Evolutionary conservation across 208 protist species (phyloP).

Genomic region (Leishmania gerbilli): DNA sequence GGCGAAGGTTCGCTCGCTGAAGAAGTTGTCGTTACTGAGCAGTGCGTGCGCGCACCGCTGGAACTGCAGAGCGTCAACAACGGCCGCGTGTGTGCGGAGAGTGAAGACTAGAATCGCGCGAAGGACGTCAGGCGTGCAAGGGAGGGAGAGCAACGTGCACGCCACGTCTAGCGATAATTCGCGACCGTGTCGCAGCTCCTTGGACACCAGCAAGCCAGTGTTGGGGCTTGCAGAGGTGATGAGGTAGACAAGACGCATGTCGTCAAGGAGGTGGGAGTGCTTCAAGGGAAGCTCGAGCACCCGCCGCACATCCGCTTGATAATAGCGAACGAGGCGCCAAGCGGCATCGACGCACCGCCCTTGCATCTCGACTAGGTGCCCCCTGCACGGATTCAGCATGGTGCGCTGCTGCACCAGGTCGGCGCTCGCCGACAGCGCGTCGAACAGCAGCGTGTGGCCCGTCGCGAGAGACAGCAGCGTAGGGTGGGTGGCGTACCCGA

Average conservation of each 20-base stretch:
- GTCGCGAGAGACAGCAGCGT: slow-evolving; percentile 13
- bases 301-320: slow-evolving; percentile 6
- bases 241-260: slow-evolving; percentile 24
- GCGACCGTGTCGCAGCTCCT: slow-evolving; percentile 4
- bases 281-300: slow-evolving; percentile 9
- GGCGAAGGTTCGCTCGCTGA: slow-evolving; percentile 39
- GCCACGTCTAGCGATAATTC: slow-evolving; percentile 12
- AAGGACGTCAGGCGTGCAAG: slow-evolving; percentile 29
- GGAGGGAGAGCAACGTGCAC: slow-evolving; percentile 25
- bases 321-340: slow-evolving; percentile 11
- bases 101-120: slow-evolving; percentile 28
- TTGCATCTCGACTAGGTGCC: slow-evolving; percentile 26
- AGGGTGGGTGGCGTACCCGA: slow-evolving; percentile 22
- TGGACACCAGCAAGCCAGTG: slow-evolving; percentile 10
- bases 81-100: slow-evolving; percentile 18
- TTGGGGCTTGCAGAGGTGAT: slow-evolving; percentile 10
- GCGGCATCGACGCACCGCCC: slow-evolving; percentile 27
- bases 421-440: slow-evolving; percentile 19
- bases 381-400: slow-evolving; percentile 33
- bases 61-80: slow-evolving; percentile 34
- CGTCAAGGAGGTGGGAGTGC: slow-evolving; percentile 17
- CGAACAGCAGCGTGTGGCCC: slow-evolving; percentile 32
- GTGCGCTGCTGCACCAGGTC: slow-evolving; percentile 28
- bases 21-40: slow-evolving; percentile 78
- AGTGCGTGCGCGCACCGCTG: slow-evolving; percentile 43